phyloP scores from a whole-genome alignment of 2,329 filamentous ascomycete species.

The Iodosphaeria phyllophila region DNA sequence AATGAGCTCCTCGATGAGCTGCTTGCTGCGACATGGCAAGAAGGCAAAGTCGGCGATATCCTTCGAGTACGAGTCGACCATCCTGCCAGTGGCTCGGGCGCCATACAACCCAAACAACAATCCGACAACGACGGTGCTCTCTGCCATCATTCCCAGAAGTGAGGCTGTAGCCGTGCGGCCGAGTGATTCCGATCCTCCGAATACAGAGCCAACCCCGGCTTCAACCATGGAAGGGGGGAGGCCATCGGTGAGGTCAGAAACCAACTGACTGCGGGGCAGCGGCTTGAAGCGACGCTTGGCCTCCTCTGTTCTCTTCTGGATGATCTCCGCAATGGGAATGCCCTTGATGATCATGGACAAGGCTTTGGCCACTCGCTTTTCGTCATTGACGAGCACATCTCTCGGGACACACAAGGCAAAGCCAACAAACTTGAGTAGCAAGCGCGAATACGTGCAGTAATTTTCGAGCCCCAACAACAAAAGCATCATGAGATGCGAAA shows the following conservation, averaged over 20 bases:
- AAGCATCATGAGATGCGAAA: slow-evolving; percentile 55
- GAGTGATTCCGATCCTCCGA: slow-evolving; percentile 61
- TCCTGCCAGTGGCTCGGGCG: slow-evolving; percentile 62
- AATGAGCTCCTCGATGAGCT: slow-evolving; percentile 19
- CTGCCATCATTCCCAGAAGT: slow-evolving; percentile 62
- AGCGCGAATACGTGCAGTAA: slow-evolving; percentile 56
- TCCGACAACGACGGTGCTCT: slow-evolving; percentile 64
- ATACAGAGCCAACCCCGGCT: slow-evolving; percentile 61
- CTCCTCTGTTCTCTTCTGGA: slow-evolving; percentile 43
- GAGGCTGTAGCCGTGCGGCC: slow-evolving; percentile 56
- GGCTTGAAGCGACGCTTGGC: slow-evolving; percentile 14
- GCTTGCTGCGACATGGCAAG: slow-evolving; percentile 48
- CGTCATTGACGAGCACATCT: slow-evolving; percentile 46
- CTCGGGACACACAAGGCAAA: slow-evolving; percentile 53
- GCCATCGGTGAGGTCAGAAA: slow-evolving; percentile 63
- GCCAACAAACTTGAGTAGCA: slow-evolving; percentile 50
- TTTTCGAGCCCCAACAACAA: slow-evolving; percentile 59
- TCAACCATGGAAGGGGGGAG: no score
- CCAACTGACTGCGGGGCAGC: slow-evolving; percentile 44
- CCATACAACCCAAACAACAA: slow-evolving; percentile 86
- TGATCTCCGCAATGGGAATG: slow-evolving; percentile 46
- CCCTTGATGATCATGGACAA: slow-evolving; percentile 59
- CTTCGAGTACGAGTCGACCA: slow-evolving; percentile 73
- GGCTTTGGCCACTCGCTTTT: slow-evolving; percentile 55
- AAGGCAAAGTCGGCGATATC: slow-evolving; percentile 85